These are phyloP conservation scores for Magnusiomyces sp. DNA, from an alignment of 1,139 yeast genomes.

Conservation along the genomic window DNA sequence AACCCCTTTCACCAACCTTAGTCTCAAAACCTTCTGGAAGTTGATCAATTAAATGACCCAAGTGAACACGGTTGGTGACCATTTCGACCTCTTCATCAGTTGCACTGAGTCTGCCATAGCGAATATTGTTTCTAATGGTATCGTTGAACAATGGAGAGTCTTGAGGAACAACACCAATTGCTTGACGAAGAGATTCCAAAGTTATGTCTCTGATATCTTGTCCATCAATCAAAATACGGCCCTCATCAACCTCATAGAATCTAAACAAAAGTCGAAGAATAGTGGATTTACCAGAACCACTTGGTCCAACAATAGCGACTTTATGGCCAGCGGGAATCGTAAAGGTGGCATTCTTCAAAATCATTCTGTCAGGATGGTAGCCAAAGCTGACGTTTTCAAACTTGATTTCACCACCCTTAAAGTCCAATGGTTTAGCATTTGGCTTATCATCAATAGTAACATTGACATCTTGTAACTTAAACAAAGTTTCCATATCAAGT, in stretches of 20 bases:
- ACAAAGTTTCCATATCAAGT: constrained; percentile 86
- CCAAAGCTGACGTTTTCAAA: constrained; percentile 94
- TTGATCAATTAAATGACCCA: constrained; percentile 53
- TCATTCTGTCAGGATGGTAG: constrained; percentile 81
- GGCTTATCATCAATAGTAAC: constrained; percentile 55
- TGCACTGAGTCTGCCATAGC: constrained; percentile 77
- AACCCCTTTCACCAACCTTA: constrained; percentile 94
- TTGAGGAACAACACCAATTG: constrained; percentile 93
- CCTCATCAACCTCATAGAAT: constrained; percentile 75
- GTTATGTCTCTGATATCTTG: constrained; percentile 76
- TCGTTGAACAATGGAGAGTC: constrained; percentile 95
- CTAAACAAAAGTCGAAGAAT: constrained; percentile 75
- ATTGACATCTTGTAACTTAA: constrained; percentile 69
- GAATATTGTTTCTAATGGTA: constrained; percentile 74
- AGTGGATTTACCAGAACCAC: constrained; percentile 94
- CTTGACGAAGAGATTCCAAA: constrained; percentile 61
- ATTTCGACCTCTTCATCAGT: constrained; percentile 59
- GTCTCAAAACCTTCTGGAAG: constrained; percentile 82
- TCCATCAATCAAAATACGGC: constrained; percentile 78
- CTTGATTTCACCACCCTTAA: constrained; percentile 58
- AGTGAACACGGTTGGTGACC: constrained; percentile 62
- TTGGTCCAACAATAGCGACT: constrained; percentile 91
- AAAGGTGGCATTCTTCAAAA: constrained; percentile 70
- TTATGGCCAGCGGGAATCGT: constrained; percentile 85
- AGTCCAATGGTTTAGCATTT: constrained; percentile 50